phyloP scores from a whole-genome alignment of 225 moss, liverwort and hornwort species.

The Marchantia polymorpha region DNA sequence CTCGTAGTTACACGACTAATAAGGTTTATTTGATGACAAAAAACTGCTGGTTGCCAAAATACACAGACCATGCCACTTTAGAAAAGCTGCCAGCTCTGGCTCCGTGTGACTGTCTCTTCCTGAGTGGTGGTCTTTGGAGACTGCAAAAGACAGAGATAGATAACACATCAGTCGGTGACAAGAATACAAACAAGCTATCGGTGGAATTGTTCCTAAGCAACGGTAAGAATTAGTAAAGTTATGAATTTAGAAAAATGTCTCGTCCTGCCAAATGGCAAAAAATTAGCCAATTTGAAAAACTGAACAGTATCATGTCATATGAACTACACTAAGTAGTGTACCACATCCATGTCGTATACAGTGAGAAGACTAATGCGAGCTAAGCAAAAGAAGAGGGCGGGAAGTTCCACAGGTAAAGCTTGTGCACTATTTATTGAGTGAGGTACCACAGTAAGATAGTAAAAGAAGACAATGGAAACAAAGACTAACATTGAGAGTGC shows the following conservation, averaged over 20 bases:
- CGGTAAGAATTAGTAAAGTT: slow-evolving; percentile 13
- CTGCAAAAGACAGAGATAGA: neutral
- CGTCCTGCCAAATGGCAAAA: neutral
- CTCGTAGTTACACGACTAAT: neutral
- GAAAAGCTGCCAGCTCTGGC: slow-evolving; percentile 42
- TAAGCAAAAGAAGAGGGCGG: slow-evolving; percentile 13
- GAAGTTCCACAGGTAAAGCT: slow-evolving; percentile 11
- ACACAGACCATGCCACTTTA: slow-evolving; percentile 22
- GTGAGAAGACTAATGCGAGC: slow-evolving; percentile 31
- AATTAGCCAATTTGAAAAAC: neutral
- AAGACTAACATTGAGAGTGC: too few relatives aligned
- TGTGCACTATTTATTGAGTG: neutral
- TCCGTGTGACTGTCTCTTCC: slow-evolving; percentile 48
- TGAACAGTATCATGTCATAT: neutral
- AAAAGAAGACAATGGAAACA: neutral
- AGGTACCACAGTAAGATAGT: neutral
- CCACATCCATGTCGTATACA: neutral
- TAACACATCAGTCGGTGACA: slow-evolving; percentile 9
- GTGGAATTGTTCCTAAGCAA: slow-evolving; percentile 42
- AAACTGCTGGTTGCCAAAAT: neutral
- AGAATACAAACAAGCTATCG: slow-evolving; percentile 24
- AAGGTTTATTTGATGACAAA: neutral
- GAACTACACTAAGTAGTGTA: neutral
- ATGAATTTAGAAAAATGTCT: neutral
- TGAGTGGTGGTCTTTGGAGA: slow-evolving; percentile 22